Evolutionary conservation across 2,329 filamentous ascomycete species (phyloP).

Genomic region (Aspergillus intermedius): DNA sequence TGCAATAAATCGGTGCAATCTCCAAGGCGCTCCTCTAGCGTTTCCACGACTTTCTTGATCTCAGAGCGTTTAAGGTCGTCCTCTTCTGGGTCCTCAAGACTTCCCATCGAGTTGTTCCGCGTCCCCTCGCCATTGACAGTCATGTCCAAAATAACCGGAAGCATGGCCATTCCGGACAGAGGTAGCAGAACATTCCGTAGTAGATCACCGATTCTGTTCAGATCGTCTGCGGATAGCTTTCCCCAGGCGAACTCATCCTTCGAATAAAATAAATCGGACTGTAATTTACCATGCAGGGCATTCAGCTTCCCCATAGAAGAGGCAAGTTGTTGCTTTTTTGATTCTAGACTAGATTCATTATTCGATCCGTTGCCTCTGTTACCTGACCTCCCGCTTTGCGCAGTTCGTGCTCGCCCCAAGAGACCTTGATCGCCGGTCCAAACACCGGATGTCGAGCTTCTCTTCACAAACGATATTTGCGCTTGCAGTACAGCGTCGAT

Average conservation of each 20-base stretch:
- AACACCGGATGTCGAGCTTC: slow-evolving; percentile 5
- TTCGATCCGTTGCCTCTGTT: slow-evolving; percentile 5
- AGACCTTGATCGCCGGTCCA: slow-evolving; percentile 8
- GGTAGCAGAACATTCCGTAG: slow-evolving; percentile 60
- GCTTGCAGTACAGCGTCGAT: slow-evolving; percentile 52
- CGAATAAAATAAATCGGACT: slow-evolving; percentile 61
- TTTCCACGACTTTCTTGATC: slow-evolving; percentile 20
- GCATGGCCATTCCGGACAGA: slow-evolving; percentile 58
- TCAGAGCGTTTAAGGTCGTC: slow-evolving; percentile 10
- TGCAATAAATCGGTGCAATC: slow-evolving; percentile 56
- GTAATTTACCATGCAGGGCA: slow-evolving; percentile 57
- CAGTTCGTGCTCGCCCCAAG: slow-evolving; percentile 14
- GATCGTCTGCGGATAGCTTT: slow-evolving; percentile 59
- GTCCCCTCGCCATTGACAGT: slow-evolving; percentile 19
- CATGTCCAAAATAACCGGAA: slow-evolving; percentile 59
- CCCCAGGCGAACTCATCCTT: slow-evolving; percentile 68
- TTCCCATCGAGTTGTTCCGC: slow-evolving; percentile 2
- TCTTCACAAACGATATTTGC: slow-evolving; percentile 55
- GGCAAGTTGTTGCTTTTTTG: slow-evolving; percentile 19
- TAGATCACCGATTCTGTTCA: slow-evolving; percentile 52
- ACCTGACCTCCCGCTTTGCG: slow-evolving; percentile 7
- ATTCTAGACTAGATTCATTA: slow-evolving; percentile 3
- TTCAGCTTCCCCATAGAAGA: slow-evolving; percentile 41
- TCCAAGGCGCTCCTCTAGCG: slow-evolving; percentile 41
- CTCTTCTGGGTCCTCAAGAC: slow-evolving; percentile 6